A percentile compares a stretch with the other conserved stretches of the same genome.
These are phyloP conservation scores for Phytophthora crassamura DNA, from an alignment of 352 stramenopile genomes.

Conservation along the genomic window DNA sequence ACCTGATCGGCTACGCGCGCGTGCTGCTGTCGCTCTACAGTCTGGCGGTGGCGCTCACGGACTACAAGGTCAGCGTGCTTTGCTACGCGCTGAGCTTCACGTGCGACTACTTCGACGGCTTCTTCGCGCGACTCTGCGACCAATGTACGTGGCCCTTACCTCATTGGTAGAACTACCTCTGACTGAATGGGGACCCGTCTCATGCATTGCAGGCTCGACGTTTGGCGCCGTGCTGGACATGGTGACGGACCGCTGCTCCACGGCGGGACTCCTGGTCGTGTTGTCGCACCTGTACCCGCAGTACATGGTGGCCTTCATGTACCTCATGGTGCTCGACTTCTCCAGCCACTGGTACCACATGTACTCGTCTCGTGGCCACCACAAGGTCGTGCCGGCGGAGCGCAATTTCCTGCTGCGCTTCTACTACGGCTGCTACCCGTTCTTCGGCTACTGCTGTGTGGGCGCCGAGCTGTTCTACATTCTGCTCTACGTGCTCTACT, in stretches of 20 bases:
- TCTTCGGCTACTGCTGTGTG: constrained; percentile 95
- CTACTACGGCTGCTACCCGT: constrained; percentile 93
- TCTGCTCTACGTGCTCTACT: constrained; percentile 90
- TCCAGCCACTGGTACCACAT: constrained; percentile 99
- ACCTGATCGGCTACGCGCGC: constrained; percentile 96
- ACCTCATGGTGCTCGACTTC: constrained; percentile 96
- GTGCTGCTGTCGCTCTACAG: constrained; percentile 89
- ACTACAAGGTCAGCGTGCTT: constrained; percentile 80
- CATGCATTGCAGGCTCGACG: constrained; percentile 70
- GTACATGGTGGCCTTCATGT: constrained; percentile 84
- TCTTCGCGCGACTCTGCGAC: constrained; percentile 96
- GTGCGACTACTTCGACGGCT: constrained; percentile 98
- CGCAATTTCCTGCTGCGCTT: constrained; percentile 95
- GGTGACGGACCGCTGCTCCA: constrained; percentile 98
- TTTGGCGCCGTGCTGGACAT: constrained; percentile 98
- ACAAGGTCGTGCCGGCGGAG: constrained; percentile 93
- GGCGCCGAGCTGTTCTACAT: constrained; percentile 94
- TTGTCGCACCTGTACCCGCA: constrained; percentile 93
- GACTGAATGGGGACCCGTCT: too few species aligned
- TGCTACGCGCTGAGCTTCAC: constrained; percentile 97
- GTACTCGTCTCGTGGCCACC: constrained; percentile 94
- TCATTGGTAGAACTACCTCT: background rate
- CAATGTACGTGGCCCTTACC: constrained; percentile 78
- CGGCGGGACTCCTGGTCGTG: constrained; percentile 94
- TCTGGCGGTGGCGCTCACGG: constrained; percentile 78